Percentiles rank a stretch among this genome's conserved stretches.
phyloP scores from a whole-genome alignment of 2,329 filamentous ascomycete genomes.

The Fusarium anthophilum region DNA sequence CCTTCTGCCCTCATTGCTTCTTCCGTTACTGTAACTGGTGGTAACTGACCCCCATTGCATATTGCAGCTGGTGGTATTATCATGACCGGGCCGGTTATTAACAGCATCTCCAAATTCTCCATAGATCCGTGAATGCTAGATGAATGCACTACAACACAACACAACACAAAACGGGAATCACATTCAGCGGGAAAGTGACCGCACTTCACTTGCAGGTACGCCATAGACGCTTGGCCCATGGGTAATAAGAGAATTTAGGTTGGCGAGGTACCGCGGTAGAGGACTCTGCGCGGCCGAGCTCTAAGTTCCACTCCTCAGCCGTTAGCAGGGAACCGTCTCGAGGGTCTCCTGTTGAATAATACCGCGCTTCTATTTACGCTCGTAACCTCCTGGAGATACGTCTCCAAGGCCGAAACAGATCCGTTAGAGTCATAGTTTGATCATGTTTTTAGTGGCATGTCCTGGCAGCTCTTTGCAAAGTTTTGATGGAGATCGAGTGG shows the following conservation, averaged over 20 bases:
- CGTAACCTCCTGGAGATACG: slow-evolving; percentile 14
- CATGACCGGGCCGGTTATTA: slow-evolving; percentile 40
- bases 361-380: slow-evolving; percentile 3
- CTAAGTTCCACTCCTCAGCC: slow-evolving; percentile 31
- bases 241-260: slow-evolving; percentile 3
- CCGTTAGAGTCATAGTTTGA: slow-evolving; percentile 32
- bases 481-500: slow-evolving; percentile 20
- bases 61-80: slow-evolving; percentile 13
- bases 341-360: slow-evolving; percentile 17
- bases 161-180: neutral
- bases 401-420: slow-evolving; percentile 32
- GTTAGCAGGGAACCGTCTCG: slow-evolving; percentile 20
- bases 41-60: slow-evolving; percentile 10
- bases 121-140: slow-evolving; percentile 38
- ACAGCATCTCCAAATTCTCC: slow-evolving; percentile 16
- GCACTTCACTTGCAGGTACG: neutral
- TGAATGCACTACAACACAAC: slow-evolving; percentile 19
- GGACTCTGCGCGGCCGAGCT: slow-evolving; percentile 17
- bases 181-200: neutral
- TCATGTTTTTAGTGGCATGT: slow-evolving; percentile 18
- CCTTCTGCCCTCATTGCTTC: slow-evolving; percentile 12
- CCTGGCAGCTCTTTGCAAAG: slow-evolving; percentile 14
- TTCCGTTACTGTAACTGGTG: slow-evolving; percentile 12
- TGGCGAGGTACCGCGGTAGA: slow-evolving; percentile 25
- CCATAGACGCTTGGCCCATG: slow-evolving; percentile 6